phyloP scores from a whole-genome alignment of 345 rosid genomes.

The Aquilaria malaccensis region DNA sequence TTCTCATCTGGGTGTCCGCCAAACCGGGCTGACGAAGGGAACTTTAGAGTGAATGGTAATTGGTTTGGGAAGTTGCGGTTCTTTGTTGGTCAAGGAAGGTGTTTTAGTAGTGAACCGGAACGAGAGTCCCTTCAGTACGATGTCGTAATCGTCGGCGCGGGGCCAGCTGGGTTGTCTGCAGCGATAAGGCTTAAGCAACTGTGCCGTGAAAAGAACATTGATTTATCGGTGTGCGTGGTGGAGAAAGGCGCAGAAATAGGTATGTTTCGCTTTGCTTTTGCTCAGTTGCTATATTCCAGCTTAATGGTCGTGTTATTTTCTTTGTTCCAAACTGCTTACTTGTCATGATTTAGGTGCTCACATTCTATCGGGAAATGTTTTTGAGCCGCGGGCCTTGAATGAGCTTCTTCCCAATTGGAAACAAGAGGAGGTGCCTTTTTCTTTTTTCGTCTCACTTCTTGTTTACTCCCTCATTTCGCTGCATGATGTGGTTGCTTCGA shows the following conservation, averaged over 20 bases:
- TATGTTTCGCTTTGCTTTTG: constrained; percentile 14
- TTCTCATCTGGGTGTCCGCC: constrained; percentile 28
- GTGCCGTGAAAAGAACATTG: constrained; percentile 58
- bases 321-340: background rate
- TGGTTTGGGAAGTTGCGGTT: constrained; percentile 5
- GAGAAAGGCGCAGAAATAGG: constrained; percentile 97
- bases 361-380: constrained; percentile 80
- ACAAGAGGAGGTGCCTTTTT: constrained; percentile 63
- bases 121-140: constrained; percentile 82
- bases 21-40: constrained; percentile 11
- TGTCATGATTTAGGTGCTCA: constrained; percentile 56
- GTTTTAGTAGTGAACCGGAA: constrained; percentile 37
- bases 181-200: constrained; percentile 76
- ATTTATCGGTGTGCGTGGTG: constrained; percentile 89
- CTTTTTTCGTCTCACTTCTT: background rate
- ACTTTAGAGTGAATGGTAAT: constrained; percentile 6
- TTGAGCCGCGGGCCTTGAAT: constrained; percentile 80
- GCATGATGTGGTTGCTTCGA: background rate
- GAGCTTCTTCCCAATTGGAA: constrained; percentile 93
- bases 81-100: constrained; percentile 24
- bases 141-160: constrained; percentile 90
- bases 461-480: background rate
- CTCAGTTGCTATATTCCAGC: background rate
- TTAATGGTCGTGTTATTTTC: background rate
- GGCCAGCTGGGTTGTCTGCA: constrained; percentile 97